These are phyloP conservation scores for Lactifluus rugatus DNA, from an alignment of 768 basidiomycete species.

Conservation along the genomic window DNA sequence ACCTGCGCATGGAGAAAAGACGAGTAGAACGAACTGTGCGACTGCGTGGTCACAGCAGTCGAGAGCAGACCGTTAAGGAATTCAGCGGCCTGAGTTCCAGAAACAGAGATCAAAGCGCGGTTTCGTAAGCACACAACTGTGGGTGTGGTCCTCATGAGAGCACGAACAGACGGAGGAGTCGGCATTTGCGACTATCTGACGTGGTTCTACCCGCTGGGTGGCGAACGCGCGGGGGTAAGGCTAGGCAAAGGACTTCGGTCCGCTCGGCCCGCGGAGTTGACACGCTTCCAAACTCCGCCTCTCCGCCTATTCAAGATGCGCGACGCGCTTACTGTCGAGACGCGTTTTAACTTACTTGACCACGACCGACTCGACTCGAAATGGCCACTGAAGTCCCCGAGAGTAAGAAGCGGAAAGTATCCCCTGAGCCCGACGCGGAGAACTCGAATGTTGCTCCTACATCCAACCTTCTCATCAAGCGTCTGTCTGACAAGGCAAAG, in stretches of 20 bases:
- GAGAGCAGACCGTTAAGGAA: constrained; percentile 77
- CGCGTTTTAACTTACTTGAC: neutral
- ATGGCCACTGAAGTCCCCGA: constrained; percentile 11
- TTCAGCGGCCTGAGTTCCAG: constrained; percentile 68
- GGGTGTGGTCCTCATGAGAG: constrained; percentile 36
- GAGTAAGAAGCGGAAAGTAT: constrained; percentile 56
- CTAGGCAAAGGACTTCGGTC: neutral
- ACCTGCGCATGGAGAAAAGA: constrained; percentile 76
- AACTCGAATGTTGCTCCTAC: constrained; percentile 29
- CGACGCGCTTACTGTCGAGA: neutral
- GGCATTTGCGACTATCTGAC: constrained; percentile 23
- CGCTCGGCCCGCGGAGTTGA: constrained; percentile 16
- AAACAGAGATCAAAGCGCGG: constrained; percentile 62
- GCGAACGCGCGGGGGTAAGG: too few species aligned
- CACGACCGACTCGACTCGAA: neutral
- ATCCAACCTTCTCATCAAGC: constrained; percentile 67
- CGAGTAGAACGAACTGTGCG: constrained; percentile 52
- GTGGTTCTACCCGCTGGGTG: too few species aligned
- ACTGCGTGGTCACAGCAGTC: constrained; percentile 35
- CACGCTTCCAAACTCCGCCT: constrained; percentile 11
- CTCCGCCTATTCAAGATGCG: neutral
- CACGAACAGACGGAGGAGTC: constrained; percentile 31
- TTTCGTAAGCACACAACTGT: constrained; percentile 51
- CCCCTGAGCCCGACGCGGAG: constrained; percentile 27
- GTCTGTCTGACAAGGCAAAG: constrained; percentile 69